A percentile compares a stretch with the other conserved stretches of the same genome.
Evolutionary conservation across 768 basidiomycete species (phyloP).

Genomic region (Collybiopsis confluens): DNA sequence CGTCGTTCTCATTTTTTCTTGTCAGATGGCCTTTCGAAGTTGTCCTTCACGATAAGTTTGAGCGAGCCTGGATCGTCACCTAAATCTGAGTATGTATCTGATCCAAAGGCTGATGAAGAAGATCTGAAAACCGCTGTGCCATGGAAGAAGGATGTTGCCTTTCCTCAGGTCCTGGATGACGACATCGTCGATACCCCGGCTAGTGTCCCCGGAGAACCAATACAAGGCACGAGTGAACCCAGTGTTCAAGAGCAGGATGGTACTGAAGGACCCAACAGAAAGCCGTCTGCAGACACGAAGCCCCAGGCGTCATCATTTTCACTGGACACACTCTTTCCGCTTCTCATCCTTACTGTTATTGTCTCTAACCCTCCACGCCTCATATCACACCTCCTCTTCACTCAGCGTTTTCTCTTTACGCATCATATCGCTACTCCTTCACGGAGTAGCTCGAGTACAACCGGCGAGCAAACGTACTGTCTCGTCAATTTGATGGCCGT

Average conservation of each 20-base stretch:
- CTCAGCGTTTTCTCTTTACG: conserved; percentile 42
- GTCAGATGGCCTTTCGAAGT: conserved; percentile 68
- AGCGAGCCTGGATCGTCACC: conserved; percentile 29
- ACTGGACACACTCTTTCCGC: conserved; percentile 82
- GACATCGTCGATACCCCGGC: background rate
- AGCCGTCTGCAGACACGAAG: background rate
- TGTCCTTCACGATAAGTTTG: conserved; percentile 68
- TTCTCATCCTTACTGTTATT: conserved; percentile 93
- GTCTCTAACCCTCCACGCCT: conserved; percentile 86
- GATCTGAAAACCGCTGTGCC: conserved; percentile 26
- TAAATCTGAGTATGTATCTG: background rate
- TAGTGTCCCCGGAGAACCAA: background rate
- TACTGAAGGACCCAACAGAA: background rate
- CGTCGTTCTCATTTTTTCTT: background rate
- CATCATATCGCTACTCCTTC: background rate
- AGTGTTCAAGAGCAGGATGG: background rate
- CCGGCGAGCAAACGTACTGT: conserved; percentile 90
- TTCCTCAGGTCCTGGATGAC: background rate
- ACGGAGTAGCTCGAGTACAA: conserved; percentile 43
- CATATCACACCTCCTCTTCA: conserved; percentile 63
- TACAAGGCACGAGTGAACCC: background rate
- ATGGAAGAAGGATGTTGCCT: conserved; percentile 1
- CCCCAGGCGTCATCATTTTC: conserved; percentile 15
- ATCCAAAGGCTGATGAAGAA: conserved; percentile 40
- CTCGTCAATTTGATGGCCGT: conserved; percentile 94